A percentile compares a stretch with the other conserved stretches of the same genome.
These are phyloP conservation scores for Penicillium egyptiacum DNA, from an alignment of 495 filamentous ascomycete genomes.

Conservation along the genomic window DNA sequence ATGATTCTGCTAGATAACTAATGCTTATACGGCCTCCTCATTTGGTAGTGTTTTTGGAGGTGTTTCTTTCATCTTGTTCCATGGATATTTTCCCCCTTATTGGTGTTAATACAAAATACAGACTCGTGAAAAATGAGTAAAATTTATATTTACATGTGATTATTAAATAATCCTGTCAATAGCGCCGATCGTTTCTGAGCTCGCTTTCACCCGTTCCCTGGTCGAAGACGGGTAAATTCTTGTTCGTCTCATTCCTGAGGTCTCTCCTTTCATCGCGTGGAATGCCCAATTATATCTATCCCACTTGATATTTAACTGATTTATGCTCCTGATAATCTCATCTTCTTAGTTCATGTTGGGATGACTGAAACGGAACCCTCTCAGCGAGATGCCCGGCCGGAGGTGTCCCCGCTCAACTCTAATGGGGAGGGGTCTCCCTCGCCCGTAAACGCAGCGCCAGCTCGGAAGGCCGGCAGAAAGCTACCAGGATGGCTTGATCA, in stretches of 20 bases:
- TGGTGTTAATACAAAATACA: too few relatives aligned
- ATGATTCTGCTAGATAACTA: background rate
- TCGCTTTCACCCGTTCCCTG: background rate
- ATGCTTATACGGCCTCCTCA: too few relatives aligned
- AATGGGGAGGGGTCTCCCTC: constrained; percentile 11
- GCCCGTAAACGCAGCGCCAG: constrained; percentile 5
- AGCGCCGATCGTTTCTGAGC: constrained; percentile 15
- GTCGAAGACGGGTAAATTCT: constrained; percentile 1
- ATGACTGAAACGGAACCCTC: constrained; percentile 11
- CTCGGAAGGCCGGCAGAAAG: constrained; percentile 18
- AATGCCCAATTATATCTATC: background rate
- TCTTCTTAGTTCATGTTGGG: background rate
- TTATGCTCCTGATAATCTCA: background rate
- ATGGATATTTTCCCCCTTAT: too few relatives aligned
- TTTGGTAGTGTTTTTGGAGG: too few relatives aligned
- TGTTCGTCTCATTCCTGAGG: background rate
- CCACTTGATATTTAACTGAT: background rate
- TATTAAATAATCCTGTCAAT: constrained; percentile 20
- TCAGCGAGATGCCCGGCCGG: constrained; percentile 12
- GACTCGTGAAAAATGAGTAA: too few relatives aligned
- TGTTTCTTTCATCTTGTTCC: too few relatives aligned
- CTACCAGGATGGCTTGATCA: constrained; percentile 43
- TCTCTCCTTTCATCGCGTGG: background rate
- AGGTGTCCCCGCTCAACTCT: constrained; percentile 8
- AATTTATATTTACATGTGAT: background rate